Evolutionary conservation across 78 protist species (phyloP), one percentile per base, ranked within the genome.

Genomic region (Dictyostelium firmibasis): DNA sequence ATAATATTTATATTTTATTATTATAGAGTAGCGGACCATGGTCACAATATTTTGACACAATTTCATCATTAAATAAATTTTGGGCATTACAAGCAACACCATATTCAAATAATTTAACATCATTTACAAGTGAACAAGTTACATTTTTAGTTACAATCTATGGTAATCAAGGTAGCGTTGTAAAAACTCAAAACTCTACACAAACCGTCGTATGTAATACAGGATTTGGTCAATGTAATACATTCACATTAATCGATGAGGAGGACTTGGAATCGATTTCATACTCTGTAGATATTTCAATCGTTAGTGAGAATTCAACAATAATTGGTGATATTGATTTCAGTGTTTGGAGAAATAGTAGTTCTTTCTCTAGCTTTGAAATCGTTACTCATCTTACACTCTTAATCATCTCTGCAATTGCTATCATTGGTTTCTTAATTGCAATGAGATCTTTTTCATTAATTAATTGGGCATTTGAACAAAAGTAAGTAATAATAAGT

Each of bases 51-150:
- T 27, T 82, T 62, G 25, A 62, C 2, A 16, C 23, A 18, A 72
- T 82, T 31, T 23, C 64, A 23, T 29, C 75, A 33, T 35, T 89
- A 14, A 57, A 85, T 43, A 78, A 69, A 81, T 89, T 89, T 53
- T 89, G 94, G 94, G 31, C 94, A 67, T 25, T 81, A 29, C 72
- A 78, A 44, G 23, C 82, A 13, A 89, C 94, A 31, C 94, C 94
- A 33, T 89, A 81, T 38, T 18, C 69, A 29, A 81, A 89, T 35
- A 89, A 89, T 33, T 35, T 57, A 4, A 81, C 84, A 36, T 8
- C 57, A 35, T 43, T 31, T 27, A 67, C 79, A 18, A 67, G 6
- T 25, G 79, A 47, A 4, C 33, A 25, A 2, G 41, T 50, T 43
- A 31, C 31, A 36, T 23, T 89, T 27, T 33, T 11, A 7, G n/a